These are phyloP conservation scores for Alnus rubra DNA, from an alignment of 306 rosid genomes.

Conservation along the genomic window DNA sequence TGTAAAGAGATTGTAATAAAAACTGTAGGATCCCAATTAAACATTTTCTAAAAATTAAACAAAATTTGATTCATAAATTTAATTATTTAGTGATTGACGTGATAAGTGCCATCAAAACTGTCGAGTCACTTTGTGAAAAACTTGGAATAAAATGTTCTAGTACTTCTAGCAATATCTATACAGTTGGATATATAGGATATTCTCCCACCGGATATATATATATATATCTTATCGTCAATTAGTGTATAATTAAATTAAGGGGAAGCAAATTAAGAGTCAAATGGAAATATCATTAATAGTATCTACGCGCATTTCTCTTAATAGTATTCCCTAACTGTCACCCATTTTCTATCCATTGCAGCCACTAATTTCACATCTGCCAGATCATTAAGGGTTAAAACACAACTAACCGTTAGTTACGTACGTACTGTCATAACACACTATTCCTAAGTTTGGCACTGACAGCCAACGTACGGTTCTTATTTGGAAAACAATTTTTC, in stretches of 20 bases:
- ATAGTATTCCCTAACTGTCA: not conserved
- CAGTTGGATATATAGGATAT: too few relatives aligned
- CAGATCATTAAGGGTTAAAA: not conserved
- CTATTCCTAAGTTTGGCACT: slow-evolving; percentile 47
- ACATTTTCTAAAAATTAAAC: too few relatives aligned
- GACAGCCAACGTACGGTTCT: slow-evolving; percentile 26
- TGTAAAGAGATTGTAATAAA: too few relatives aligned
- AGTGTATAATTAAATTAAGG: not conserved
- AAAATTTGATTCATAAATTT: too few relatives aligned
- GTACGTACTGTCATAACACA: not conserved
- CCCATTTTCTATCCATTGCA: not conserved
- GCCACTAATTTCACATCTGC: not conserved
- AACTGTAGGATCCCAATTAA: too few relatives aligned
- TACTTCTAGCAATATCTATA: too few relatives aligned
- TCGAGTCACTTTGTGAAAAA: too few relatives aligned
- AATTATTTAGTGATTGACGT: too few relatives aligned
- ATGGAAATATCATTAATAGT: not conserved
- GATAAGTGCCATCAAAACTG: too few relatives aligned
- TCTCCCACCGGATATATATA: too few relatives aligned
- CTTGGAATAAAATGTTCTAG: too few relatives aligned
- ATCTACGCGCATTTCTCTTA: not conserved
- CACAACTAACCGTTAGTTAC: not conserved
- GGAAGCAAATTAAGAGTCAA: not conserved
- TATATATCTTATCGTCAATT: too few relatives aligned
- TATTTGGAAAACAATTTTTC: slow-evolving; percentile 10